phyloP scores from a whole-genome alignment of 2,329 filamentous ascomycete species.

The Xylariaceae sp. region DNA sequence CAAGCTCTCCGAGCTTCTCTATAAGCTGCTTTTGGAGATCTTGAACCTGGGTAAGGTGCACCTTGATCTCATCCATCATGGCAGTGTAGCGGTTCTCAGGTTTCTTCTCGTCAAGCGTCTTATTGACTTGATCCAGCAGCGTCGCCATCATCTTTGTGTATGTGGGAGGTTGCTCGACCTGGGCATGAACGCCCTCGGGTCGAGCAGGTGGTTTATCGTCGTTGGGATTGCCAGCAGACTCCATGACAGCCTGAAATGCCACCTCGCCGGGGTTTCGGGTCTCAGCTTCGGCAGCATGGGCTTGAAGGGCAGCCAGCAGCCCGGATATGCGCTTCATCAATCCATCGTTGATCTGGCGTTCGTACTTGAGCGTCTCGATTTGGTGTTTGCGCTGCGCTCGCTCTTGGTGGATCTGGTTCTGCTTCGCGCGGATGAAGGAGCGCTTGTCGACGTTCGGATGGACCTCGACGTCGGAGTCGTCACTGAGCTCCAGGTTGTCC shows the following conservation, averaged over 20 bases:
- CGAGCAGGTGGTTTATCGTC: constrained; percentile 71
- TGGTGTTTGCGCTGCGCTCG: constrained; percentile 79
- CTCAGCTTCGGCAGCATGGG: constrained; percentile 65
- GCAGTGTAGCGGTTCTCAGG: constrained; percentile 63
- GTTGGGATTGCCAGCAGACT: constrained; percentile 66
- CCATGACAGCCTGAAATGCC: constrained; percentile 85
- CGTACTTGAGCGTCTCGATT: constrained; percentile 89
- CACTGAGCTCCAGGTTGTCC: constrained; percentile 92
- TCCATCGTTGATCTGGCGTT: constrained; percentile 87
- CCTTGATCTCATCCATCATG: constrained; percentile 74
- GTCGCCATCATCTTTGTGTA: constrained; percentile 99
- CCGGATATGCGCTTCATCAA: constrained; percentile 78
- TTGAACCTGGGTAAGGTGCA: constrained; percentile 73
- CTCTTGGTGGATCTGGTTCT: constrained; percentile 93
- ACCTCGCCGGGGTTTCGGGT: constrained; percentile 69
- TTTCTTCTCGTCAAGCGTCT: constrained; percentile 73
- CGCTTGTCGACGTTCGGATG: constrained; percentile 98
- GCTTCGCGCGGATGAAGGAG: constrained; percentile 97
- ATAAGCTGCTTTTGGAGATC: constrained; percentile 72
- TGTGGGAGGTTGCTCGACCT: constrained; percentile 69
- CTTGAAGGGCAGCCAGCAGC: constrained; percentile 69
- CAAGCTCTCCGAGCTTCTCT: constrained; percentile 71
- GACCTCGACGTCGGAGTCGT: constrained; percentile 97
- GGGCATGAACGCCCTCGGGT: constrained; percentile 73
- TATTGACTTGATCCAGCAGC: constrained; percentile 89